Evolutionary conservation across 805 yeast species (phyloP).

Genomic region (Kazachstania kunashirensis): DNA sequence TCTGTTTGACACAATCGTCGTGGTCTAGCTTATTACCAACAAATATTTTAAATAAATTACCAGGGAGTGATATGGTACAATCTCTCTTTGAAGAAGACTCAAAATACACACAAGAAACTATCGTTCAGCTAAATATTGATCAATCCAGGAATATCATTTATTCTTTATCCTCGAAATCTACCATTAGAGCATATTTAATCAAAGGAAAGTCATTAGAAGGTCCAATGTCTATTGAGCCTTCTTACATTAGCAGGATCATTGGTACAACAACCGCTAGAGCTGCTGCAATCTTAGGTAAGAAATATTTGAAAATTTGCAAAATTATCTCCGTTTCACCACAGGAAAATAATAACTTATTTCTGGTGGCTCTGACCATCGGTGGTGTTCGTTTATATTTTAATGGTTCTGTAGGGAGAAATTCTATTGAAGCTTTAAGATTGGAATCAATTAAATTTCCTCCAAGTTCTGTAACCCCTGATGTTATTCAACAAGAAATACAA

Average conservation of each 20-base stretch:
- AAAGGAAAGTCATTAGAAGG: slow-evolving; percentile 34
- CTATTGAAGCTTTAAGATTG: slow-evolving; percentile 34
- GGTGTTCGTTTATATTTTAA: slow-evolving; percentile 69
- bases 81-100: slow-evolving; percentile 30
- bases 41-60: slow-evolving; percentile 25
- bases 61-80: slow-evolving; percentile 32
- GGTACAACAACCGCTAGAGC: slow-evolving; percentile 38
- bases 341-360: slow-evolving; percentile 60
- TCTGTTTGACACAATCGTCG: slow-evolving; percentile 67
- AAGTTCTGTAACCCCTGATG: slow-evolving; percentile 28
- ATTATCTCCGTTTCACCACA: slow-evolving; percentile 32
- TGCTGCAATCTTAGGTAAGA: slow-evolving; percentile 47
- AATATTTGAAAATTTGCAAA: slow-evolving; percentile 50
- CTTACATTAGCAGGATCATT: slow-evolving; percentile 32
- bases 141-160: slow-evolving; percentile 69
- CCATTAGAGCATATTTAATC: slow-evolving; percentile 66
- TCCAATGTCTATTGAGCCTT: slow-evolving; percentile 31
- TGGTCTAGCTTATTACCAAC: slow-evolving; percentile 45
- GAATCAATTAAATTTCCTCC: slow-evolving; percentile 60
- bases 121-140: slow-evolving; percentile 63
- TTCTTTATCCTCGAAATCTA: slow-evolving; percentile 71
- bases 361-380: slow-evolving; percentile 69
- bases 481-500: slow-evolving; percentile 26
- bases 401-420: slow-evolving; percentile 31
- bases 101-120: slow-evolving; percentile 39